Percentiles rank a stretch among this genome's conserved stretches.
phyloP scores from a whole-genome alignment of 805 yeast genomes.

The Candida morakotiae region DNA sequence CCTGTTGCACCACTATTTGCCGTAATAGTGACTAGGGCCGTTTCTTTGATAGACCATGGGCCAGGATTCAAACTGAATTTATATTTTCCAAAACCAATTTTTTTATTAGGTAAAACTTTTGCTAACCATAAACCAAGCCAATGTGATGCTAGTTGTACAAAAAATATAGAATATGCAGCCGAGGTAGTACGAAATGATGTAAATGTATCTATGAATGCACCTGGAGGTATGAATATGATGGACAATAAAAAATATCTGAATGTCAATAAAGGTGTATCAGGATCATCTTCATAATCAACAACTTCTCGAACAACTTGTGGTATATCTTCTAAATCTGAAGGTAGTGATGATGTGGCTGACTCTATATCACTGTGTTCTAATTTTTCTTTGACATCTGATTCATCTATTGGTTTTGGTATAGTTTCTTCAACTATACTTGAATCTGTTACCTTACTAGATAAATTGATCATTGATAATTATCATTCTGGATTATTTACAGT shows the following conservation, averaged over 20 bases:
- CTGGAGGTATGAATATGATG: constrained; percentile 28
- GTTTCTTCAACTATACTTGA: background rate
- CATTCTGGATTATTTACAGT: no score
- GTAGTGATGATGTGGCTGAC: constrained; percentile 5
- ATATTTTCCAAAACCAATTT: constrained; percentile 12
- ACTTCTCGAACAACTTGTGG: constrained; percentile 26
- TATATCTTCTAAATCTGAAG: constrained; percentile 17
- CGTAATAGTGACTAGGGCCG: constrained; percentile 44
- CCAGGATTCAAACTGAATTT: constrained; percentile 42
- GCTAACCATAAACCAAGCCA: constrained; percentile 43
- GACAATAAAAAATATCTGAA: constrained; percentile 26
- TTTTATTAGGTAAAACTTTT: constrained; percentile 28
- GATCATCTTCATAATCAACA: constrained; percentile 30
- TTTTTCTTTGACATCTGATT: background rate
- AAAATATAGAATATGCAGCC: constrained; percentile 45
- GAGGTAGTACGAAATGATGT: constrained; percentile 35
- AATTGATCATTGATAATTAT: no score
- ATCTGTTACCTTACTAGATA: no score
- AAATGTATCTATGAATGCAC: constrained; percentile 34
- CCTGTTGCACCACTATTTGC: constrained; percentile 49
- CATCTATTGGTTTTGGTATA: background rate
- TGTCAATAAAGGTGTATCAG: constrained; percentile 27
- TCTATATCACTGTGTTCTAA: background rate
- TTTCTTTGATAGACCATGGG: constrained; percentile 49
- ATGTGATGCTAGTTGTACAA: constrained; percentile 43